Conservation (phyloP, 2,329 filamentous ascomycete genomes). For the Penicillium janthinellum region DNA sequence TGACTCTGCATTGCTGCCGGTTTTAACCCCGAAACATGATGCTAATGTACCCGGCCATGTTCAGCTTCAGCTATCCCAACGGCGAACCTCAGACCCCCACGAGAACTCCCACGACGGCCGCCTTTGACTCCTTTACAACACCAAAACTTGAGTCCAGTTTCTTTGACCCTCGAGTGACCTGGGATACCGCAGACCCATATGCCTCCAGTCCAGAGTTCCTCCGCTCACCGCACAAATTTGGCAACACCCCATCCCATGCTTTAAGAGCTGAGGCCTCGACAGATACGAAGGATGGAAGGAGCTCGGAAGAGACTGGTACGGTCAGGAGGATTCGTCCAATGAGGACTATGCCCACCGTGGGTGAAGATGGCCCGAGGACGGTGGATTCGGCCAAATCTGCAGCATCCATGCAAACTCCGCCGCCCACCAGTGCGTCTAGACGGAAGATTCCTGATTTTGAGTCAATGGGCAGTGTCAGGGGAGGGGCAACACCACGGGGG, state of each 20-base stretch:
- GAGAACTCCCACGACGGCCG: slow-evolving; percentile 44
- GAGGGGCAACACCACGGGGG: slow-evolving; percentile 25
- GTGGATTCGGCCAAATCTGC: slow-evolving; percentile 45
- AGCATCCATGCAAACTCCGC: slow-evolving; percentile 62
- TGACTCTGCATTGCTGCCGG: slow-evolving; percentile 6
- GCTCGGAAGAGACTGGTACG: slow-evolving; percentile 36
- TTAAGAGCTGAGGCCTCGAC: slow-evolving; percentile 19
- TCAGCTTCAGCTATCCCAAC: slow-evolving; percentile 50
- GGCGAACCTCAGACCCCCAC: slow-evolving; percentile 52
- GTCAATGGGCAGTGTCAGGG: slow-evolving; percentile 22
- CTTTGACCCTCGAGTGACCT: slow-evolving; percentile 49
- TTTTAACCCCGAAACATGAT: slow-evolving; percentile 24
- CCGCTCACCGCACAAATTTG: slow-evolving; percentile 45
- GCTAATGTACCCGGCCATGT: slow-evolving; percentile 38
- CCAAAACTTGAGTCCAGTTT: slow-evolving; percentile 52
- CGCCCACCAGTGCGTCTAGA: slow-evolving; percentile 60
- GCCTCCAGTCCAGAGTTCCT: slow-evolving; percentile 50
- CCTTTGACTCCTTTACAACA: slow-evolving; percentile 47
- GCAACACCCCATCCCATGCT: slow-evolving; percentile 36
- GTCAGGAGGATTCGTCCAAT: slow-evolving; percentile 34
- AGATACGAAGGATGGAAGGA: slow-evolving; percentile 24
- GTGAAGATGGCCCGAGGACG: slow-evolving; percentile 37
- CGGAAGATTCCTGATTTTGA: slow-evolving; percentile 46
- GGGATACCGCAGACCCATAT: slow-evolving; percentile 51
- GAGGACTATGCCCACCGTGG: slow-evolving; percentile 29